Evolutionary conservation across 176 grass and related monocot species (phyloP).

Genomic region (Musa schizocarpa): DNA sequence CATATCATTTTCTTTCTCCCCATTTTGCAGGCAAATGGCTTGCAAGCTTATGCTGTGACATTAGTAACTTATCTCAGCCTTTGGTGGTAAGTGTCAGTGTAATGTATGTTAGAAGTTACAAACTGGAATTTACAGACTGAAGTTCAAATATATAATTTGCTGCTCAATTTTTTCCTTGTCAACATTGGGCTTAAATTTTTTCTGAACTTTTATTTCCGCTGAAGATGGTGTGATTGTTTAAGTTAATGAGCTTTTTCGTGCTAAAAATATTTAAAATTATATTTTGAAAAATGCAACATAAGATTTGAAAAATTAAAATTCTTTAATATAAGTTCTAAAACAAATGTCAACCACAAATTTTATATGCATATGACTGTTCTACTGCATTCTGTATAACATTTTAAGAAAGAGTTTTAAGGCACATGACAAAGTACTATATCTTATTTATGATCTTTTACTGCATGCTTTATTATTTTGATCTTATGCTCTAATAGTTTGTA

Average conservation of each 20-base stretch:
- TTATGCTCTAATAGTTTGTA: background rate
- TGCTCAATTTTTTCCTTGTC: background rate
- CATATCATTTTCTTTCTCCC: background rate
- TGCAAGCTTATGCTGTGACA: conserved; percentile 94
- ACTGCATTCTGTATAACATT: background rate
- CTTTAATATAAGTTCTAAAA: background rate
- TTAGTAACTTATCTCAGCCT: conserved; percentile 68
- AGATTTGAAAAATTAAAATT: background rate
- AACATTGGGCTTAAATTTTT: background rate
- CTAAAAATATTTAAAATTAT: background rate
- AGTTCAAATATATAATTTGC: no score
- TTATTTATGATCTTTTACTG: background rate
- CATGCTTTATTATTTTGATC: background rate
- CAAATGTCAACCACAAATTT: background rate
- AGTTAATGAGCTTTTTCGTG: background rate
- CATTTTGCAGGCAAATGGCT: conserved; percentile 73
- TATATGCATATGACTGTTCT: background rate
- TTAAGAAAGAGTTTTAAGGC: background rate
- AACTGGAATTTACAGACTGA: background rate
- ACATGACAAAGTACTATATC: background rate
- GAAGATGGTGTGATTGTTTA: background rate
- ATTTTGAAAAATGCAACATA: background rate
- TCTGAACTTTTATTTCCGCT: background rate
- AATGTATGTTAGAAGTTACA: background rate
- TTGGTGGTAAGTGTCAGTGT: conserved; percentile 70